These are phyloP conservation scores for Tieghemostelium lacteum DNA, from an alignment of 78 protist species.

Conservation along the genomic window DNA sequence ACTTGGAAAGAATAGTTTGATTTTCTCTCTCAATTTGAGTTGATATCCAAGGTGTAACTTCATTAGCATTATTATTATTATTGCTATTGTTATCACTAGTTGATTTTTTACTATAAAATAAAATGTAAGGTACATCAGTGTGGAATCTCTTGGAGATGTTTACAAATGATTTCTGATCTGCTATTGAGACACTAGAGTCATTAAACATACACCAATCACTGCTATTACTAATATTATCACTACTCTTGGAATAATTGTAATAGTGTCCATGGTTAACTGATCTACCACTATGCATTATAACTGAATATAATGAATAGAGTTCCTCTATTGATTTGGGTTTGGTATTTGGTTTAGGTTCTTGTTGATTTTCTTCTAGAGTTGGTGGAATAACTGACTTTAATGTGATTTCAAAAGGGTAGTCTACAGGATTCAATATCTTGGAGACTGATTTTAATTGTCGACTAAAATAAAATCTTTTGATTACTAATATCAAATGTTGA, in stretches of 20 bases:
- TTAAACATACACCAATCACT: constrained; percentile 57
- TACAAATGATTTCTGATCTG: constrained; percentile 5
- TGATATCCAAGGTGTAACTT: background rate
- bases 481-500: constrained; percentile 15
- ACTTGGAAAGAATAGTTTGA: too few relatives aligned
- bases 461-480: constrained; percentile 24
- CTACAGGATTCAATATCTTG: constrained; percentile 19
- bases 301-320: constrained; percentile 21
- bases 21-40: background rate
- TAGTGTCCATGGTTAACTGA: constrained; percentile 23
- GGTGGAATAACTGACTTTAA: background rate
- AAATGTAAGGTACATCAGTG: constrained; percentile 48
- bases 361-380: too few relatives aligned
- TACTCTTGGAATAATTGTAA: constrained; percentile 7
- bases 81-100: background rate
- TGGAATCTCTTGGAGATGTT: constrained; percentile 7
- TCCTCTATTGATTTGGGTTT: background rate
- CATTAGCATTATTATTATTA: background rate
- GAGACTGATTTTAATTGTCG: constrained; percentile 34
- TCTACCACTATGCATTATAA: constrained; percentile 38
- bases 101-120: constrained; percentile 14
- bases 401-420: constrained; percentile 9
- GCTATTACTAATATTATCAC: background rate
- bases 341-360: background rate
- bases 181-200: constrained; percentile 24